phyloP scores from a whole-genome alignment of 148 eudicot genomes.

The Arbutus unedo region DNA sequence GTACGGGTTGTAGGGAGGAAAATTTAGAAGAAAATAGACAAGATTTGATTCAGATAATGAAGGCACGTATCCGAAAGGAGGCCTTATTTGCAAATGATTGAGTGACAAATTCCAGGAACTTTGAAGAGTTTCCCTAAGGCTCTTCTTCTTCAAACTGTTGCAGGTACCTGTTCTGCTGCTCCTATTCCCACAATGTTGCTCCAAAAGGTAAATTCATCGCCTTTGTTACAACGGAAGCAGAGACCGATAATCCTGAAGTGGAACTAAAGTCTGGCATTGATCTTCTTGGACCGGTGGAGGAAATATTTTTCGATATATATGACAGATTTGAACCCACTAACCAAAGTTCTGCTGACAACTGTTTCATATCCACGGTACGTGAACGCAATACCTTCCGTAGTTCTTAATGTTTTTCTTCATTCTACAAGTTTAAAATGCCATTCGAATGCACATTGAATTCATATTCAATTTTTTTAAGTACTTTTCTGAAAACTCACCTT shows the following conservation, averaged over 20 bases:
- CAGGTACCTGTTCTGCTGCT: conserved; percentile 97
- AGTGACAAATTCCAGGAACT: neutral
- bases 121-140: neutral
- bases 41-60: neutral
- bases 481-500: neutral
- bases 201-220: conserved; percentile 90
- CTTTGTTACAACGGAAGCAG: conserved; percentile 89
- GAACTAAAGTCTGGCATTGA: conserved; percentile 88
- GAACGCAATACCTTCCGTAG: neutral
- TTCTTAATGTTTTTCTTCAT: neutral
- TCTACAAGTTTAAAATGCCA: neutral
- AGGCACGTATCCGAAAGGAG: neutral
- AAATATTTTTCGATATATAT: conserved; percentile 77
- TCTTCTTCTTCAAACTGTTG: conserved; percentile 15
- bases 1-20: neutral
- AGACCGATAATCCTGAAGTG: conserved; percentile 79
- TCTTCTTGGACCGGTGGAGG: conserved; percentile 88
- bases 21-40: neutral
- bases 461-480: neutral
- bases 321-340: conserved; percentile 83
- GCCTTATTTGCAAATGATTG: neutral
- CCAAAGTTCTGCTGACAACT: conserved; percentile 45
- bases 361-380: conserved; percentile 88
- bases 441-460: neutral
- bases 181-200: conserved; percentile 94